Evolutionary conservation across 176 grass and related monocot genomes (phyloP), one percentile per base, ranked within the genome.

Genomic region (Phoenix roebelenii): DNA sequence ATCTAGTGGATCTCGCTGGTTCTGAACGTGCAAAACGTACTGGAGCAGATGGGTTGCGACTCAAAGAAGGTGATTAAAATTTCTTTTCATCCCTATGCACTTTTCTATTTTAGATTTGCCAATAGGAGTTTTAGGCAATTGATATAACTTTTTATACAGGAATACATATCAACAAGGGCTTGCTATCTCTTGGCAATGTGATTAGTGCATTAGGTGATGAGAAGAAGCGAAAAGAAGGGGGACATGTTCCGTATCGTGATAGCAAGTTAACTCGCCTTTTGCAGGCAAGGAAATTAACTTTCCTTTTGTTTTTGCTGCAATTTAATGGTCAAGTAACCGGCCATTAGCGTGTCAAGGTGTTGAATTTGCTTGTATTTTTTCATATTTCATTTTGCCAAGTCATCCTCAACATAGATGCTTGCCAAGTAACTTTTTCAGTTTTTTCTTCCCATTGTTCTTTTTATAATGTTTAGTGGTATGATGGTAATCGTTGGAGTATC

Each of bases 21-120:
- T 94, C 89, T 72, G 89, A 94, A 72, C 86, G 84, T 61, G 80
- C 89, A 65, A 90, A 90, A 58, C 75, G 87, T 32, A 90, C 87
- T 55, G 89, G 83, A 59, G 80, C 80, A 52, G 77, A 94, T 63
- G 89, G 83, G 24, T 70, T 66, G 20, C 68, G 89, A 25, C 80
- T 94, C 67, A 94, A 88, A 88, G 89, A 94, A 85, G 89, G 89
- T 61, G 69, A 82, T 22, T 14, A 59, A 30, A 23, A 2, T 16
- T 24, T 54, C 12, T 25, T 62, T 59, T 74, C 25, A 9, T 9
- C 1, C 1, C 23, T 66, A 16, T 71, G 15, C 49, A 18, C 32
- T 16, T 4, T 1, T 44, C 18, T 58, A 0, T 23, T 81, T 39
- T 18, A 63, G 23, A 56, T 69, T 50, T 61, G 20, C 59, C 20